These are phyloP conservation scores for Mycena galericulata DNA, from an alignment of 768 basidiomycete species.

Conservation along the genomic window DNA sequence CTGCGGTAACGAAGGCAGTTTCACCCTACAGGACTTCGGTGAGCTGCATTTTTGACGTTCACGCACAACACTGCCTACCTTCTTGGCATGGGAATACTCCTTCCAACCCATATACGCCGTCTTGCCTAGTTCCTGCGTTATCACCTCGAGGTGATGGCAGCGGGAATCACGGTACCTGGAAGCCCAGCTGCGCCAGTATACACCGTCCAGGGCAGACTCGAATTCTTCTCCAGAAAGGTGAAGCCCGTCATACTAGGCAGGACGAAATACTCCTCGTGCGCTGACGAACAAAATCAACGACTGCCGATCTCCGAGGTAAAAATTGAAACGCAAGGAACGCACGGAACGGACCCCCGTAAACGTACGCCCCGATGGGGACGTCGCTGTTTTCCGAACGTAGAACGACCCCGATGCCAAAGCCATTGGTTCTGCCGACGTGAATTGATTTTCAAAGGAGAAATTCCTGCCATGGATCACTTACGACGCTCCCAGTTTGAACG, in stretches of 20 bases:
- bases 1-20: not conserved
- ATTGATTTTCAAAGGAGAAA: constrained; percentile 7
- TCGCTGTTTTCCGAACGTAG: constrained; percentile 53
- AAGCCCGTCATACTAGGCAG: not conserved
- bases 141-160: too few relatives aligned
- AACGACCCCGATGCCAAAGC: constrained; percentile 58
- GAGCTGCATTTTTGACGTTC: not conserved
- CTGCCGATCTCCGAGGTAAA: not conserved
- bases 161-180: constrained; percentile 55
- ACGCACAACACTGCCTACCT: not conserved
- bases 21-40: not conserved
- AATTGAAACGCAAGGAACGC: not conserved
- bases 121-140: constrained; percentile 33
- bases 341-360: constrained; percentile 50
- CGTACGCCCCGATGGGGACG: constrained; percentile 53
- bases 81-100: constrained; percentile 31
- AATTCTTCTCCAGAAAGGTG: not conserved
- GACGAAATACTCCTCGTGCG: constrained; percentile 23
- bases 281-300: not conserved
- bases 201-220: constrained; percentile 26
- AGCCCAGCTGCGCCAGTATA: constrained; percentile 67
- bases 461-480: too few relatives aligned
- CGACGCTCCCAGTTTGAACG: too few relatives aligned
- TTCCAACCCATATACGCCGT: constrained; percentile 42
- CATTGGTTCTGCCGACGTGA: constrained; percentile 37